Percentiles rank a stretch among this genome's conserved stretches.
Evolutionary conservation across 192 early-diverging fungal genomes (phyloP).

Genomic region (Chytriomyces sp.): DNA sequence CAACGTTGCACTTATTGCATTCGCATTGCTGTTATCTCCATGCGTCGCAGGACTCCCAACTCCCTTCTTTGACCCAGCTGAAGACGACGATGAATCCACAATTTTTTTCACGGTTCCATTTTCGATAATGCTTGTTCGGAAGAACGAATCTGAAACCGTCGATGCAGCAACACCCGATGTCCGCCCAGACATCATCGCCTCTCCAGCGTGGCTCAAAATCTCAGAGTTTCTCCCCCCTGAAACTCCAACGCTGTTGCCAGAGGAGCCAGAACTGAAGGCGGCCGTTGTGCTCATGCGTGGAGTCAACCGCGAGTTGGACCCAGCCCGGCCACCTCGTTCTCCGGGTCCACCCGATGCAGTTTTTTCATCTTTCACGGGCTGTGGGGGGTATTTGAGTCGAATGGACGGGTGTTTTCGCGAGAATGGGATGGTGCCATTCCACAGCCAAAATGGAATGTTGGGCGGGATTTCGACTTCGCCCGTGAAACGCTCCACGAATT

Average conservation of each 20-base stretch:
- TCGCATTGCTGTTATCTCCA: background rate
- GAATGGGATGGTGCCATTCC: constrained; percentile 11
- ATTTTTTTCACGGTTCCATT: background rate
- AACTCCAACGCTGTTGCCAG: background rate
- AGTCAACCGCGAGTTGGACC: background rate
- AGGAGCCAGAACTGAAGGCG: background rate
- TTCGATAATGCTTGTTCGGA: too few species aligned
- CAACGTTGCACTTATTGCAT: constrained; percentile 20
- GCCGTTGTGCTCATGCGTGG: background rate
- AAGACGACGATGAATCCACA: background rate
- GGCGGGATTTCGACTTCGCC: constrained; percentile 62
- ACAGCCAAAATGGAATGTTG: constrained; percentile 29
- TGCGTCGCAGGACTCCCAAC: background rate
- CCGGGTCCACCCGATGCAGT: background rate
- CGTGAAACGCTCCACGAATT: constrained; percentile 74
- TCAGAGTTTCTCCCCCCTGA: background rate
- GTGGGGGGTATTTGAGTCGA: constrained; percentile 7
- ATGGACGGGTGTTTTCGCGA: constrained; percentile 28
- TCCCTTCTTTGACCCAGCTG: background rate
- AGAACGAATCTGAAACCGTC: too few species aligned
- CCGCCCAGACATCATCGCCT: too few species aligned
- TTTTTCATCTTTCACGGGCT: background rate
- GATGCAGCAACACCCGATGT: too few species aligned
- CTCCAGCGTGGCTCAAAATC: too few species aligned
- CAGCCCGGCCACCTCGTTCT: background rate